Conservation (phyloP, 2,329 filamentous ascomycete genomes). For the Chaetomium sp. region DNA sequence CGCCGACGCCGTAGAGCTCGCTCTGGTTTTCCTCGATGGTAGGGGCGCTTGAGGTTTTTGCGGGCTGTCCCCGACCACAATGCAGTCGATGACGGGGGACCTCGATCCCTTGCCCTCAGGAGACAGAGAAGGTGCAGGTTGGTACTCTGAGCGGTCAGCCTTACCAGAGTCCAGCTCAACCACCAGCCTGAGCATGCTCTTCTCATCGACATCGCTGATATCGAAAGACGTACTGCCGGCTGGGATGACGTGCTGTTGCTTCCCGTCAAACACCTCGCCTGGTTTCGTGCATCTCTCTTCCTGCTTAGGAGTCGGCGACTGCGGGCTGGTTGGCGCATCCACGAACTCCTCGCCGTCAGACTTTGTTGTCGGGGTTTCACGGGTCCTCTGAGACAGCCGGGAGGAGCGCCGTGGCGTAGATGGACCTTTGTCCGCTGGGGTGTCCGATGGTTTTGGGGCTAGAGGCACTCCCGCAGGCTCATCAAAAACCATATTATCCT, state of each 20-base stretch:
- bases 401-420: slow-evolving; percentile 31
- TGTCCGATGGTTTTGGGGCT: neutral
- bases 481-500: slow-evolving; percentile 31
- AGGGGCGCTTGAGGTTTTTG: slow-evolving; percentile 23
- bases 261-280: slow-evolving; percentile 19
- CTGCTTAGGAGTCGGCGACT: slow-evolving; percentile 37
- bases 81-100: slow-evolving; percentile 37
- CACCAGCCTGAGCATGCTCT: slow-evolving; percentile 51
- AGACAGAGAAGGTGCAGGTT: slow-evolving; percentile 35
- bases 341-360: slow-evolving; percentile 52
- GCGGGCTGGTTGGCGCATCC: slow-evolving; percentile 52
- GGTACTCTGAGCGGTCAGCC: slow-evolving; percentile 38
- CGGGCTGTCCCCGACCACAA: slow-evolving; percentile 38
- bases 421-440: slow-evolving; percentile 10
- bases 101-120: slow-evolving; percentile 36
- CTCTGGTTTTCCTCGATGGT: slow-evolving; percentile 27
- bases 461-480: slow-evolving; percentile 5
- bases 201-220: slow-evolving; percentile 50
- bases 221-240: slow-evolving; percentile 42
- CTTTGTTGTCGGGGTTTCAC: slow-evolving; percentile 43
- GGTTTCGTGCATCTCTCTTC: slow-evolving; percentile 32
- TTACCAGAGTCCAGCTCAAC: slow-evolving; percentile 53
- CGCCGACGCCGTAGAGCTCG: slow-evolving; percentile 16
- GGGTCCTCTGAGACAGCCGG: slow-evolving; percentile 30
- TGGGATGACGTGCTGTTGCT: slow-evolving; percentile 5